Evolutionary conservation across 208 protist species (phyloP), one percentile per base, ranked within the genome.

Genomic region (Acanthamoeba triangularis): DNA sequence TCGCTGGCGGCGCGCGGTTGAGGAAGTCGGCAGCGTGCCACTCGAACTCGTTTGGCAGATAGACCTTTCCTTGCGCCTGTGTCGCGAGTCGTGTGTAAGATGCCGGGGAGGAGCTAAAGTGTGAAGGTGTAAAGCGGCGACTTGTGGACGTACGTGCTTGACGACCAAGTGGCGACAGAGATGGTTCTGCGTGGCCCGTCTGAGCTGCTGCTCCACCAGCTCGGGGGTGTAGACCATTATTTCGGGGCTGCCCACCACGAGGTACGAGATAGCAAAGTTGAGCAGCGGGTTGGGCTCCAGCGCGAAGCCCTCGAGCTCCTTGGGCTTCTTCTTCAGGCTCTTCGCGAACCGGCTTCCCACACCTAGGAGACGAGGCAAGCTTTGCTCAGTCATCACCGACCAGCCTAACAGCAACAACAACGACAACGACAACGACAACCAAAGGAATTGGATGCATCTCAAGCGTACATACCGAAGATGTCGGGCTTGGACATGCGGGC

Each of bases 241-340:
- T 28, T 67, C 23, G 16, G 61, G 61, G 61, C 61, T 67, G 61
- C 23, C 61, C 61, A 67, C 28, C 74, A 84, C 74, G 35, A 84
- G 41, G 74, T 84, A 84, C 35, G 35, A 52, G 23, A 84, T 84
- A 5, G 35, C 74, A 84, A 52, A 84, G n/a, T 84, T 84, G 1
- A 84, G 5, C 20, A 84, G 41, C 23, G 74, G 74, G 23, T 49
- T 84, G 74, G 41, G 35, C 18, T 37, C 74, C 30, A 84, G 28
- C 23, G 14, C 74, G 35, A 37, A 84, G 28, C 16, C n/a, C n/a
- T 25, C 74, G 30, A 84, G 30, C 30, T 84, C 74, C 74, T 84
- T 84, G 41, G 18, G 2, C 74, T 35, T 49, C 74, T n/a, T 37
- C 74, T 84, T 84, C 74, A 84, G 74, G 20, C 20, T n/a, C 41